Evolutionary conservation across 495 filamentous ascomycete species (phyloP).

Genomic region (Diplogelasinospora grovesii): DNA sequence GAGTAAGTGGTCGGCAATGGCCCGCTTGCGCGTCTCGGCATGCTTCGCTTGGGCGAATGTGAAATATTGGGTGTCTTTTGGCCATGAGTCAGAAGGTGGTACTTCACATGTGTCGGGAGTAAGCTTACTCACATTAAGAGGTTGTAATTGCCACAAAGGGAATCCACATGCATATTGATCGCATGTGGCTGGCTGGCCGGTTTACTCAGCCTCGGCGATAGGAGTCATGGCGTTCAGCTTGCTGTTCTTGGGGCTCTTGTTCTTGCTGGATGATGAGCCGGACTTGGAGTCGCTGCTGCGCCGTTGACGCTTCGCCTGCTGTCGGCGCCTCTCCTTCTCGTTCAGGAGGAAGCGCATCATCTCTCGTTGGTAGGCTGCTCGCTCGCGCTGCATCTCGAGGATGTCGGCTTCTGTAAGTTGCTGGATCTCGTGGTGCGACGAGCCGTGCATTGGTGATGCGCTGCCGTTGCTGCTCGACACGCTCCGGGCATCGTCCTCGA

Average conservation of each 20-base stretch:
- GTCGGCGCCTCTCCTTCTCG: conserved; percentile 42
- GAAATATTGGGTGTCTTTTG: too few species aligned
- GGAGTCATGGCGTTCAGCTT: conserved; percentile 43
- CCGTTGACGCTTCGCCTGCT: conserved; percentile 25
- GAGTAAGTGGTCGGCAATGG: too few species aligned
- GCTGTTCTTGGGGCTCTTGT: conserved; percentile 37
- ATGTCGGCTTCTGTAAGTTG: conserved; percentile 32
- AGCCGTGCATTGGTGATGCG: conserved; percentile 25
- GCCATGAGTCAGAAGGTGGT: too few species aligned
- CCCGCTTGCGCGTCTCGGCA: too few species aligned
- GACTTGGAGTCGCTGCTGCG: conserved; percentile 14
- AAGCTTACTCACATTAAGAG: conserved; percentile 8
- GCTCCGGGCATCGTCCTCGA: conserved; percentile 39
- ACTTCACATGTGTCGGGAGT: too few species aligned
- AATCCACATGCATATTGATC: conserved; percentile 7
- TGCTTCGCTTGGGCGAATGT: too few species aligned
- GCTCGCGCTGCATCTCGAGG: conserved; percentile 37
- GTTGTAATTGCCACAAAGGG: conserved; percentile 3
- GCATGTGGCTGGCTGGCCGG: not conserved
- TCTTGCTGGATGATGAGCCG: conserved; percentile 23
- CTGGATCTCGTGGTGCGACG: too few species aligned
- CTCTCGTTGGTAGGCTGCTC: conserved; percentile 40
- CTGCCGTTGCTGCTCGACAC: conserved; percentile 42
- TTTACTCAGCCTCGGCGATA: conserved; percentile 39
- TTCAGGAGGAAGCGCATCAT: conserved; percentile 32